These are phyloP conservation scores for Phialemoniopsis sp. DNA, from an alignment of 2,329 filamentous ascomycete species.

Conservation along the genomic window DNA sequence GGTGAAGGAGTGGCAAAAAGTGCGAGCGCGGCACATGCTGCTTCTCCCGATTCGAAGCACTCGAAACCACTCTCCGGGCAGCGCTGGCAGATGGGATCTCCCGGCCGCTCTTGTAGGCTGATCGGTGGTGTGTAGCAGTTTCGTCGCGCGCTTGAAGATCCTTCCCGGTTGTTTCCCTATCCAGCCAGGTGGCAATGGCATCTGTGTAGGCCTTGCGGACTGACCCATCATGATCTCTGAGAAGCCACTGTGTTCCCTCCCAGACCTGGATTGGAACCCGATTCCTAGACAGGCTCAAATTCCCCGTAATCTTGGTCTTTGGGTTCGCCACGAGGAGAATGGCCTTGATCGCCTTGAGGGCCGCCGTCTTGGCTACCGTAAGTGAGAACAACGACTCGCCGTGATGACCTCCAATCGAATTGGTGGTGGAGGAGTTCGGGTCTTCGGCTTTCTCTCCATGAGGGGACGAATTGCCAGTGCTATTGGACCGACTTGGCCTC, in stretches of 20 bases:
- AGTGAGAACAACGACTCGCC: conserved; percentile 50
- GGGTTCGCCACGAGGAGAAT: conserved; percentile 80
- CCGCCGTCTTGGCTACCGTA: conserved; percentile 54
- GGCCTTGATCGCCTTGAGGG: conserved; percentile 75
- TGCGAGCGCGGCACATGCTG: conserved; percentile 54
- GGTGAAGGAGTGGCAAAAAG: conserved; percentile 78
- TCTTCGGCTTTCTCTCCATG: conserved; percentile 45
- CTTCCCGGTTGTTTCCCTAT: conserved; percentile 66
- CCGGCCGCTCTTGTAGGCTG: conserved; percentile 32
- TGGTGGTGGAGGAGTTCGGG: conserved; percentile 22
- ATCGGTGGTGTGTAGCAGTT: conserved; percentile 38
- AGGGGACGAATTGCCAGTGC: conserved; percentile 34
- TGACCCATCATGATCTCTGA: conserved; percentile 72
- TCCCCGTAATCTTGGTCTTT: conserved; percentile 52
- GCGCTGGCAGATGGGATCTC: conserved; percentile 35
- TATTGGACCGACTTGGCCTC: conserved; percentile 55
- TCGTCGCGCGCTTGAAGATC: conserved; percentile 63
- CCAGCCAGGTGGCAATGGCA: conserved; percentile 78
- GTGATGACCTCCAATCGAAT: conserved; percentile 28
- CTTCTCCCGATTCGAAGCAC: conserved; percentile 59
- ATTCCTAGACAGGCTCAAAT: conserved; percentile 64
- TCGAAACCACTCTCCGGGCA: conserved; percentile 64
- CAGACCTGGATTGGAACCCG: conserved; percentile 78
- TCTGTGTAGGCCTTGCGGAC: conserved; percentile 85
- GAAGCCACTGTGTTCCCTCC: conserved; percentile 94